A percentile compares a stretch with the other conserved stretches of the same genome.
These are phyloP conservation scores for Sporothrix humicola DNA, from an alignment of 2,329 filamentous ascomycete species.

Conservation along the genomic window DNA sequence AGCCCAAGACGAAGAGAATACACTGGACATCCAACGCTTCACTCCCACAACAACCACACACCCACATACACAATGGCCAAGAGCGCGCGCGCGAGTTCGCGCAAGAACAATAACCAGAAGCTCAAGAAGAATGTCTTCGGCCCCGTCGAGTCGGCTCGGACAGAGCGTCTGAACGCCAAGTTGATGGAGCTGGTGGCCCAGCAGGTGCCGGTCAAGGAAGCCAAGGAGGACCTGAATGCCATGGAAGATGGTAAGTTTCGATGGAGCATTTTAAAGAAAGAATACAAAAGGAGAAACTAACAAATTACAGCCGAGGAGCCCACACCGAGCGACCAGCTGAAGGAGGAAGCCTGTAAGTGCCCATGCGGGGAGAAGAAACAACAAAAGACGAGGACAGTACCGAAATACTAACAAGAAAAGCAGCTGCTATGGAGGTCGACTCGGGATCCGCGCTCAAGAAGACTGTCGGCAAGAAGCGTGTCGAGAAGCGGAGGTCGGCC, in stretches of 20 bases:
- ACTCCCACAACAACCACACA: not conserved
- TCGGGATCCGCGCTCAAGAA: constrained; percentile 43
- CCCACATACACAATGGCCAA: constrained; percentile 73
- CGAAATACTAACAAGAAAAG: not conserved
- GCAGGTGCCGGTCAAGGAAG: constrained; percentile 44
- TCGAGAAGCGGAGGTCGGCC: constrained; percentile 60
- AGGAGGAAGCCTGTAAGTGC: constrained; percentile 34
- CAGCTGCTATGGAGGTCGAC: constrained; percentile 64
- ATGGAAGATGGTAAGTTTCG: constrained; percentile 53
- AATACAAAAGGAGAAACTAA: not conserved
- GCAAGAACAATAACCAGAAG: constrained; percentile 81
- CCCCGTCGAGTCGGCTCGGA: constrained; percentile 78
- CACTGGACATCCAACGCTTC: not conserved
- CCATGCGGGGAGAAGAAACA: too few relatives aligned
- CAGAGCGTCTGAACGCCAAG: constrained; percentile 83
- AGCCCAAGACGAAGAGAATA: constrained; percentile 4
- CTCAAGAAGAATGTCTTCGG: constrained; percentile 84
- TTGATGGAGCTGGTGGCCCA: constrained; percentile 79
- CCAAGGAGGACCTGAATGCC: constrained; percentile 46
- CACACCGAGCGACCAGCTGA: constrained; percentile 35
- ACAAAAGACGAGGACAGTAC: too few relatives aligned
- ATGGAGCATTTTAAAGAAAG: not conserved
- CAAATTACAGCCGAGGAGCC: constrained; percentile 12
- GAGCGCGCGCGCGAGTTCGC: constrained; percentile 76
- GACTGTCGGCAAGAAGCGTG: constrained; percentile 58